phyloP scores from a whole-genome alignment of 2,329 filamentous ascomycete genomes.

The Monilinia polystroma region DNA sequence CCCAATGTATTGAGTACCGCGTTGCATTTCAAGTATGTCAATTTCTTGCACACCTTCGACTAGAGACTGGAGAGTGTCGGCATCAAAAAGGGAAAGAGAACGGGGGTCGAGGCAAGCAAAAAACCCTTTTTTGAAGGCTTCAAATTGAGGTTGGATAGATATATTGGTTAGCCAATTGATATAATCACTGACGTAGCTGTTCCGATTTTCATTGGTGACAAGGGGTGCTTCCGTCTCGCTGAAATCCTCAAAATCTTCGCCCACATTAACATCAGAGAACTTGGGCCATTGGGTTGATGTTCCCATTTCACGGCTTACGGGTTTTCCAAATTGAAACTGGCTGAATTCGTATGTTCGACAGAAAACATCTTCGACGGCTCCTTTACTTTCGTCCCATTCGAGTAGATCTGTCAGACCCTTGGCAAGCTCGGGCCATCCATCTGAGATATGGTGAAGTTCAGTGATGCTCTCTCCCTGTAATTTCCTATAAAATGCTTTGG shows the following conservation, averaged over 20 bases:
- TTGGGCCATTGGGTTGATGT: slow-evolving; percentile 52
- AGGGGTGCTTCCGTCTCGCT: slow-evolving; percentile 51
- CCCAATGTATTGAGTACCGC: slow-evolving; percentile 74
- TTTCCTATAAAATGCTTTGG: slow-evolving; percentile 77
- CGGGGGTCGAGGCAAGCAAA: slow-evolving; percentile 68
- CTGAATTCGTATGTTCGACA: slow-evolving; percentile 85
- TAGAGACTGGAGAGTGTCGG: slow-evolving; percentile 69
- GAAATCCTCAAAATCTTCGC: slow-evolving; percentile 44
- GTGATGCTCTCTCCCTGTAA: slow-evolving; percentile 69
- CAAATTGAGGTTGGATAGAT: slow-evolving; percentile 73
- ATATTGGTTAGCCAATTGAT: slow-evolving; percentile 77
- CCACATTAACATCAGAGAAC: slow-evolving; percentile 43
- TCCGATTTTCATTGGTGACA: slow-evolving; percentile 79
- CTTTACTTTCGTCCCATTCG: slow-evolving; percentile 72
- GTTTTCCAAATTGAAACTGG: slow-evolving; percentile 55
- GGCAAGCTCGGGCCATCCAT: slow-evolving; percentile 83
- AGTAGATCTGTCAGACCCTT: slow-evolving; percentile 71
- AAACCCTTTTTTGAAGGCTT: slow-evolving; percentile 81
- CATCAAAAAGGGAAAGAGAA: slow-evolving; percentile 66
- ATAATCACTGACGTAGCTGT: slow-evolving; percentile 79
- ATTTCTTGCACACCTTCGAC: slow-evolving; percentile 84
- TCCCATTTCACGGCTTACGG: slow-evolving; percentile 57
- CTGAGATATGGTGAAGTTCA: slow-evolving; percentile 72
- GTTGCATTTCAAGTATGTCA: slow-evolving; percentile 70
- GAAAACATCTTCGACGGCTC: slow-evolving; percentile 78